Base-by-base conservation (phyloP, 306 rosid genomes). In the Purshia tridentata region DNA sequence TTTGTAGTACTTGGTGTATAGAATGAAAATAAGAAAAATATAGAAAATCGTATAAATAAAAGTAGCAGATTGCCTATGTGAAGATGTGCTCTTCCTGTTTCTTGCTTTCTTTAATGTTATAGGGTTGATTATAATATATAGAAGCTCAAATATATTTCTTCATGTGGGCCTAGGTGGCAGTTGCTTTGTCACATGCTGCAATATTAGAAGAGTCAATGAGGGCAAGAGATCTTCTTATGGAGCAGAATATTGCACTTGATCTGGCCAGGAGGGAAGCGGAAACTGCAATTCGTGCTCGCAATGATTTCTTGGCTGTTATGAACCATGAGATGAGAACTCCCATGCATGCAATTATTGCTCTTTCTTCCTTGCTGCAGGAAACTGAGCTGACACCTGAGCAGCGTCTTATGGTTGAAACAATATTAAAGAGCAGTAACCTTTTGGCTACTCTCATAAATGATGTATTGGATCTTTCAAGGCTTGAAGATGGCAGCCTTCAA, bases 261-360 rank as follows among this genome's bases (percentile, higher is more conserved):
- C 84, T 80, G 37, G 99, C 99, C 44, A 87, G 99, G 84, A 88
- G 96, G 80, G 99, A 94, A 86, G 99, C 99, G 23, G 99, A 94
- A 90, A 94, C 97, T 49, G 99, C 99, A 44, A 94, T 94, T 76
- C 89, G 87, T 81, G 99, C 96, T 78, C 96, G 99, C 77, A 94
- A 94, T 79, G 99, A 94, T 84, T 94, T 94, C 83, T 82, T 94
- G 83, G 97, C 99, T 3, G 99, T 94, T 63, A 91, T 94, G 99
- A 94, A 94, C 83, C 97, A 94, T 15, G 99, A 94, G 83, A 94
- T 94, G 99, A 91, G 99, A 77, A 94, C 96, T 70, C 99, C 99
- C 6, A 91, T 94, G 99, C 99, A 94, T 83, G 99, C 99, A 65
- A 84, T 94, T 73, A 94, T 89, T 80, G 99, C 97, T 44, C 99